phyloP scores from a whole-genome alignment of 345 rosid genomes.

The Schrenkiella parvula region DNA sequence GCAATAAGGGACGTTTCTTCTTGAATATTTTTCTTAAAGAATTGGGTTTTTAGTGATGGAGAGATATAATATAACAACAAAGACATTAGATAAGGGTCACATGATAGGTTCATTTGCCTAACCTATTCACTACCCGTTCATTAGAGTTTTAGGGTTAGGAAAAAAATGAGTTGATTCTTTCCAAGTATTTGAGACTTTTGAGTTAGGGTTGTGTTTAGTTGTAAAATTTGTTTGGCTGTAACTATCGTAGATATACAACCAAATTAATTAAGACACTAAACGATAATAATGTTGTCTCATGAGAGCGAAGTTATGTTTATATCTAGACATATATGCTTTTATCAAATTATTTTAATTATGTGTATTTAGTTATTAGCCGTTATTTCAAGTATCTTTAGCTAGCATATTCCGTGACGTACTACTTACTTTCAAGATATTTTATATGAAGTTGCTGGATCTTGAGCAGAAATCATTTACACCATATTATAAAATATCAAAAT shows the following conservation, averaged over 20 bases:
- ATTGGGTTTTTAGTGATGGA: not conserved
- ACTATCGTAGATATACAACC: not conserved
- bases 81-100: conserved; percentile 20
- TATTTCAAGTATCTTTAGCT: not conserved
- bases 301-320: not conserved
- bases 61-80: not conserved
- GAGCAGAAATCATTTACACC: not conserved
- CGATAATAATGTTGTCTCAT: not conserved
- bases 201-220: not conserved
- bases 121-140: not conserved
- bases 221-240: not conserved
- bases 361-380: not conserved
- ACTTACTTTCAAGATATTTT: not conserved
- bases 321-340: not conserved
- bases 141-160: conserved; percentile 3
- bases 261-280: not conserved
- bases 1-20: not conserved
- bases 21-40: not conserved
- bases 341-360: not conserved
- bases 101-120: conserved; percentile 23
- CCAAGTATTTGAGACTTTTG: not conserved
- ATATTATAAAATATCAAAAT: not conserved
- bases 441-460: not conserved
- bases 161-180: not conserved
- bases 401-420: not conserved